phyloP scores from a whole-genome alignment of 768 basidiomycete genomes.

The Trametes punicea region DNA sequence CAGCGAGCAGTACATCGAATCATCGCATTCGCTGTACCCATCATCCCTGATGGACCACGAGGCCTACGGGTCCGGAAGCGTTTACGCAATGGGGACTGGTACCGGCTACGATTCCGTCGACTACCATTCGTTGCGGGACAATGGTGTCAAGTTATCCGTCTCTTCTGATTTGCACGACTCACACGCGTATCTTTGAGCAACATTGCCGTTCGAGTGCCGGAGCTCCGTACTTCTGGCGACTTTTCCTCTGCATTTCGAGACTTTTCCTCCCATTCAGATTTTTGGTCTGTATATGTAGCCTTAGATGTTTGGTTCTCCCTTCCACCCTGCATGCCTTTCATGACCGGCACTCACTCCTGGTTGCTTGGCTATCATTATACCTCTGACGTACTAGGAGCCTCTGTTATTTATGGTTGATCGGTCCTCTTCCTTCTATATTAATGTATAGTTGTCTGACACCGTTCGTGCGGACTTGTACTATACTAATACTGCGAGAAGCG shows the following conservation, averaged over 20 bases:
- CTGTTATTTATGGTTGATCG: conserved; percentile 15
- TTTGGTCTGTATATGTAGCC: conserved; percentile 15
- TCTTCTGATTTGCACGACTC: conserved; percentile 10
- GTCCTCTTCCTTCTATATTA: not conserved
- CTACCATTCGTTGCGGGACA: conserved; percentile 33
- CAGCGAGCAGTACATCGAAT: conserved; percentile 9
- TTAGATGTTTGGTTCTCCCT: not conserved
- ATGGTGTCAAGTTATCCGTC: conserved; percentile 15
- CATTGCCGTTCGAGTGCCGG: not conserved
- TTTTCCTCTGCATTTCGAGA: not conserved
- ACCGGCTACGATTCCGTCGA: conserved; percentile 29
- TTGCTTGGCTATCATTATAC: conserved; percentile 11
- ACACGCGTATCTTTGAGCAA: conserved; percentile 3
- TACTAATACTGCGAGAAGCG: conserved; percentile 1
- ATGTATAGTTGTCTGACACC: conserved; percentile 2
- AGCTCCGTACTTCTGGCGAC: not conserved
- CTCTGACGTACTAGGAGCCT: conserved; percentile 4
- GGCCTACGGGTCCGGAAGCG: not conserved
- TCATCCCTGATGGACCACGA: not conserved
- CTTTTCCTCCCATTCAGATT: not conserved
- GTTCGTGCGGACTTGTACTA: conserved; percentile 5
- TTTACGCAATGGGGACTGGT: not conserved
- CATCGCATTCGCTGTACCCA: conserved; percentile 10
- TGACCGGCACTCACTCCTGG: not conserved
- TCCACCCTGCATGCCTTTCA: not conserved